These are phyloP conservation scores for Peronospora destructor DNA, from an alignment of 352 stramenopile genomes.

Conservation along the genomic window DNA sequence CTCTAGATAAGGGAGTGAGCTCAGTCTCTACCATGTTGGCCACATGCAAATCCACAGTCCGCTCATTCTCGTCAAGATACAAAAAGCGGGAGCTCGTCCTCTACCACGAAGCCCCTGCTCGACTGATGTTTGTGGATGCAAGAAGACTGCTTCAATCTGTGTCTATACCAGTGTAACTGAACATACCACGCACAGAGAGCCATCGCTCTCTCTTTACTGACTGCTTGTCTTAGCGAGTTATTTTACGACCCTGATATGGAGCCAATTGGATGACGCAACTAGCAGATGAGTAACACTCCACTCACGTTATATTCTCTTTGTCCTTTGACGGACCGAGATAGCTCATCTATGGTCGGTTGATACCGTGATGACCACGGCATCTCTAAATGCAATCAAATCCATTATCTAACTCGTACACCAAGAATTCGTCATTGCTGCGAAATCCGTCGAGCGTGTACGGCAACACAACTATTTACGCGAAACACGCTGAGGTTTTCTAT, in stretches of 20 bases:
- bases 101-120: no score
- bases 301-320: slow-evolving; percentile 5
- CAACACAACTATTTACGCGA: not conserved
- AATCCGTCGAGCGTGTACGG: slow-evolving; percentile 12
- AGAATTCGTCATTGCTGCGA: slow-evolving; percentile 10
- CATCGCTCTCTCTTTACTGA: slow-evolving; percentile 7
- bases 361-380: slow-evolving; percentile 12
- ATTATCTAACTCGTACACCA: slow-evolving; percentile 22
- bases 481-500: not conserved
- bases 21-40: no score
- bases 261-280: no score
- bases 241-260: slow-evolving; percentile 7
- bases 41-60: no score
- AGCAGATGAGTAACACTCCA: not conserved
- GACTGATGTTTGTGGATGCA: not conserved
- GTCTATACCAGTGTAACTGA: not conserved
- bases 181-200: not conserved
- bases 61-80: no score
- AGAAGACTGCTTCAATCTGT: not conserved
- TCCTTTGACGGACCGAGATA: slow-evolving; percentile 6
- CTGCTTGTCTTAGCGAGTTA: not conserved
- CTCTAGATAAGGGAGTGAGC: no score
- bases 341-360: slow-evolving; percentile 6
- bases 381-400: slow-evolving; percentile 22
- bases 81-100: no score